Percentiles rank a stretch among this genome's conserved stretches.
These are phyloP conservation scores for Fusarium praegraminearum DNA, from an alignment of 2,329 filamentous ascomycete species.

Conservation along the genomic window DNA sequence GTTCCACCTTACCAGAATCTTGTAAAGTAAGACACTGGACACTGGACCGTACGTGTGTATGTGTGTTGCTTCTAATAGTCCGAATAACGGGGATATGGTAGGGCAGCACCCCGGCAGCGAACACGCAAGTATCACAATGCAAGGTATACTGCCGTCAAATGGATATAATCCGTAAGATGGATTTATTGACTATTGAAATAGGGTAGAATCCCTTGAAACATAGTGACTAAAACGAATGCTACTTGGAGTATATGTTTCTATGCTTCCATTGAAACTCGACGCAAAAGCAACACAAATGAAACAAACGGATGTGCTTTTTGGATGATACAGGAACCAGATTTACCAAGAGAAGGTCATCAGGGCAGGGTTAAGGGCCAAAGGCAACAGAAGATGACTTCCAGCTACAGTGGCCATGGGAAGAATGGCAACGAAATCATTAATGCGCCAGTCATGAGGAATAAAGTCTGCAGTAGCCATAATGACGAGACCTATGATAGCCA, in stretches of 20 bases:
- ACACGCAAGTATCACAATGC: neutral
- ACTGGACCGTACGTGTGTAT: neutral
- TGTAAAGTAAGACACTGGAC: too few species aligned
- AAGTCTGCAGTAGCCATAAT: slow-evolving; percentile 73
- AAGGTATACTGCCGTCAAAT: neutral
- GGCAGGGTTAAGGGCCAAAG: slow-evolving; percentile 80
- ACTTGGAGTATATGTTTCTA: slow-evolving; percentile 29
- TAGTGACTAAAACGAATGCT: slow-evolving; percentile 13
- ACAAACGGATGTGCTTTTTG: slow-evolving; percentile 14
- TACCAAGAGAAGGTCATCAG: slow-evolving; percentile 84
- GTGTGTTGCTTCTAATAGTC: neutral
- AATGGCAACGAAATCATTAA: slow-evolving; percentile 80
- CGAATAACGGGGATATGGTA: neutral
- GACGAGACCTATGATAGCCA: slow-evolving; percentile 72
- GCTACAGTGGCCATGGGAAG: slow-evolving; percentile 80
- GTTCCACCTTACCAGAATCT: neutral
- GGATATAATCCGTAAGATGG: too few species aligned
- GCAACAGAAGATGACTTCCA: slow-evolving; percentile 76
- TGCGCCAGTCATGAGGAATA: slow-evolving; percentile 73
- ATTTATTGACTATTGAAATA: neutral
- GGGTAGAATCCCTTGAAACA: neutral
- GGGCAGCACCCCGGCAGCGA: neutral
- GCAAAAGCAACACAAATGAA: neutral
- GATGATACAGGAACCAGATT: neutral
- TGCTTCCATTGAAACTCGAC: neutral